Evolutionary conservation across 2,329 filamentous ascomycete genomes (phyloP).

Genomic region (Sclerotinia trifoliorum): DNA sequence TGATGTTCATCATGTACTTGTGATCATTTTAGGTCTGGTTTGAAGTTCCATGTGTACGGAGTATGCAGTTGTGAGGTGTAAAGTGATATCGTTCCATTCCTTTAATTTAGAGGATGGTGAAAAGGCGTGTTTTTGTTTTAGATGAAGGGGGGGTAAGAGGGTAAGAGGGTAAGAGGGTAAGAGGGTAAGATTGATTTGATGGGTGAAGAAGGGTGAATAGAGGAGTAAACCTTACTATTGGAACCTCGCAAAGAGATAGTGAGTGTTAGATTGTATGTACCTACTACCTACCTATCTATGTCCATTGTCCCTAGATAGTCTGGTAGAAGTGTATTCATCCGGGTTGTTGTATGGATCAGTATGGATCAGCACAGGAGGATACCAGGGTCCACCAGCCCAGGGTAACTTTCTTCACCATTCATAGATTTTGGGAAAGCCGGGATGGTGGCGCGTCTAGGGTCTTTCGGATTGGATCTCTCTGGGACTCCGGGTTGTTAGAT

Average conservation of each 20-base stretch:
- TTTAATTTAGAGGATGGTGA: not conserved
- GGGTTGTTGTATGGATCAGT: not conserved
- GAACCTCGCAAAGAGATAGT: not conserved
- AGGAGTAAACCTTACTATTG: not conserved
- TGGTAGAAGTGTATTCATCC: not conserved
- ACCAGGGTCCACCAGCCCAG: not conserved
- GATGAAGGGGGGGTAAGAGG: not conserved
- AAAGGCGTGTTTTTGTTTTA: not conserved
- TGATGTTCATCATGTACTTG: not conserved
- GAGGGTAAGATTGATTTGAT: not conserved
- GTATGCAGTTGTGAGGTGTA: slow-evolving; percentile 6
- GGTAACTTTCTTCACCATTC: not conserved
- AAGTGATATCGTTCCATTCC: not conserved
- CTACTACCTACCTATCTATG: too few relatives aligned
- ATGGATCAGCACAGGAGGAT: too few relatives aligned
- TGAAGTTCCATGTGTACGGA: not conserved
- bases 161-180: too few relatives aligned
- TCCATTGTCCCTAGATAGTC: not conserved
- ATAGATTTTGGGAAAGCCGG: not conserved
- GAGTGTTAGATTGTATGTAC: not conserved
- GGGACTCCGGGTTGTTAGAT: not conserved
- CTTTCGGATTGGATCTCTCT: not conserved
- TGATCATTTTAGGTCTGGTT: not conserved
- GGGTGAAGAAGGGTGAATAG: not conserved
- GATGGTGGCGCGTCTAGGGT: too few relatives aligned